Evolutionary conservation across 805 yeast species (phyloP).

Genomic region (Trichomonascus vanleenenianus): DNA sequence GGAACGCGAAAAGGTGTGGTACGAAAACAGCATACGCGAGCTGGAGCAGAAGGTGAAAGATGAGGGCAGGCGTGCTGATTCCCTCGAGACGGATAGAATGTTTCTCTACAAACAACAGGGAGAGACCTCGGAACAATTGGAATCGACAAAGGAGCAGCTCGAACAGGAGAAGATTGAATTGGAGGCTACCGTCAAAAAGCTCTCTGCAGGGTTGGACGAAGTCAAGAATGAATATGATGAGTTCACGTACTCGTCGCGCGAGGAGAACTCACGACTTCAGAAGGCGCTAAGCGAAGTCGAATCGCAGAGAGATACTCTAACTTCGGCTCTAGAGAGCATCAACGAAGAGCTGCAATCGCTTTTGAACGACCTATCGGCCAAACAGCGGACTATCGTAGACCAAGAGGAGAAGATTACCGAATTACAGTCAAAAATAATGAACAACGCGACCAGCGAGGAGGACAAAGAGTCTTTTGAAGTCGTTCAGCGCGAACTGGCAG

Average conservation of each 20-base stretch:
- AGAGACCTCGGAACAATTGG: slow-evolving; percentile 24
- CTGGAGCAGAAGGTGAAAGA: slow-evolving; percentile 24
- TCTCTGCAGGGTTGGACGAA: slow-evolving; percentile 30
- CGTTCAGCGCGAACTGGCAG: slow-evolving; percentile 21
- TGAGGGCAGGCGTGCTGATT: slow-evolving; percentile 29
- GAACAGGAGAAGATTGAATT: slow-evolving; percentile 20
- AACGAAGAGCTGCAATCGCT: slow-evolving; percentile 1
- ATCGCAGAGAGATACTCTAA: not conserved
- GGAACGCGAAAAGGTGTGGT: slow-evolving; percentile 29
- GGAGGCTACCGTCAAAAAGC: slow-evolving; percentile 28
- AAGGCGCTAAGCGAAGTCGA: not conserved
- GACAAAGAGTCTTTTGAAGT: slow-evolving; percentile 12
- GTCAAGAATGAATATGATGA: slow-evolving; percentile 20
- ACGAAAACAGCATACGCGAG: slow-evolving; percentile 26
- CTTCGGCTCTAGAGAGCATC: slow-evolving; percentile 4
- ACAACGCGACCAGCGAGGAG: not conserved
- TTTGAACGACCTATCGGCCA: slow-evolving; percentile 4
- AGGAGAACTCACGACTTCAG: slow-evolving; percentile 4
- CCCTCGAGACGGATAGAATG: slow-evolving; percentile 31
- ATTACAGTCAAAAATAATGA: slow-evolving; percentile 2
- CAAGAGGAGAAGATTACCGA: slow-evolving; percentile 12
- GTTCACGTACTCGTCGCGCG: slow-evolving; percentile 15
- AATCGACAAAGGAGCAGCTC: slow-evolving; percentile 22
- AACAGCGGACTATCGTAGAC: slow-evolving; percentile 11
- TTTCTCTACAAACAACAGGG: slow-evolving; percentile 32